A percentile compares a stretch with the other conserved stretches of the same genome.
Conservation (phyloP, 2,329 filamentous ascomycete species). For the Trematosphaeria pertusa region DNA sequence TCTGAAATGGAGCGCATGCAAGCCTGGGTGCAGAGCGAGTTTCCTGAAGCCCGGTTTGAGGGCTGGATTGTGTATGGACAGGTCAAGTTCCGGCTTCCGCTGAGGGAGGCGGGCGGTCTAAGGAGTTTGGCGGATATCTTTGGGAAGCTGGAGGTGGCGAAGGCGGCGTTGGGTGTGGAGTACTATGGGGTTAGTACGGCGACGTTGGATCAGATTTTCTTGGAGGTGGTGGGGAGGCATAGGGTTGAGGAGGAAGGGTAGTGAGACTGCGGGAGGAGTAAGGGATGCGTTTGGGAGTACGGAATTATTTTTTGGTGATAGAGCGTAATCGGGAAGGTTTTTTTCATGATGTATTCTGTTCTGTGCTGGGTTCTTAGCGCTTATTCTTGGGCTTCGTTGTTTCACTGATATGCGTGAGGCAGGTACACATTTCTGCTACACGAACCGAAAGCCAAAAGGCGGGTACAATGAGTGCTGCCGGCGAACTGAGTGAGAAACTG, state of each 20-base stretch:
- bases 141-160: slow-evolving; percentile 72
- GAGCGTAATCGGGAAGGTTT: no score
- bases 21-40: slow-evolving; percentile 66
- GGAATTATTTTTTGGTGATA: no score
- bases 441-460: no score
- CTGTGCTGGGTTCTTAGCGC: no score
- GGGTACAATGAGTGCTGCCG: no score
- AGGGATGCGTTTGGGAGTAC: no score
- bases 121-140: slow-evolving; percentile 71
- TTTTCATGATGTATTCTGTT: no score
- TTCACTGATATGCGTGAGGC: no score
- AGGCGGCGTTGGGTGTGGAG: slow-evolving; percentile 71
- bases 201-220: slow-evolving; percentile 86
- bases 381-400: no score
- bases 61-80: slow-evolving; percentile 73
- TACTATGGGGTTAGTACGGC: slow-evolving; percentile 86
- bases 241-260: not conserved
- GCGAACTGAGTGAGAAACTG: no score
- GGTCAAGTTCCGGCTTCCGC: slow-evolving; percentile 76
- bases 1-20: slow-evolving; percentile 70
- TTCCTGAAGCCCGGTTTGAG: slow-evolving; percentile 66
- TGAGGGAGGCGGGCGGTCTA: slow-evolving; percentile 34
- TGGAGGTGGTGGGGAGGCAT: slow-evolving; percentile 69
- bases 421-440: no score
- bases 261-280: no score